phyloP scores from a whole-genome alignment of 208 protist species.

The Leishmania guyanensis region DNA sequence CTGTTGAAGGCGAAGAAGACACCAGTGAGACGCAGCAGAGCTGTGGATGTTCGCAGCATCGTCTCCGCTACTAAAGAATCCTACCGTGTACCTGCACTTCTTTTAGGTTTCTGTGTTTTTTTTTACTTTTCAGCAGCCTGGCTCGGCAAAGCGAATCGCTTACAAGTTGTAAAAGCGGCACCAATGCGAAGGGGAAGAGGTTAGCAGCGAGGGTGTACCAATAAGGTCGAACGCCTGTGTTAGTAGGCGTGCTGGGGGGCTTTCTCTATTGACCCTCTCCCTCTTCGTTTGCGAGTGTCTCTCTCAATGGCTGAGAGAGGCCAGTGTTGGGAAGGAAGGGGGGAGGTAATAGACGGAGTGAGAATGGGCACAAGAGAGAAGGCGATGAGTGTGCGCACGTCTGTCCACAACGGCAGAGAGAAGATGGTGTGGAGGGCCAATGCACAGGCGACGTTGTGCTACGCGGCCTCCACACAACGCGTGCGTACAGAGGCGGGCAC shows the following conservation, averaged over 20 bases:
- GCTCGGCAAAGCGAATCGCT: not conserved
- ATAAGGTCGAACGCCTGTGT: not conserved
- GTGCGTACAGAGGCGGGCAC: not conserved
- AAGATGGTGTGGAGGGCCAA: not conserved
- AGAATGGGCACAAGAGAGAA: not conserved
- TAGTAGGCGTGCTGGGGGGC: not conserved
- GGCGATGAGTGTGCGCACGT: not conserved
- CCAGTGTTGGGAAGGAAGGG: not conserved
- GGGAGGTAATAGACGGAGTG: not conserved
- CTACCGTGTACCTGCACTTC: not conserved
- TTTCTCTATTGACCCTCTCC: not conserved
- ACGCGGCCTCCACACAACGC: not conserved
- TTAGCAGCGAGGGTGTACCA: not conserved
- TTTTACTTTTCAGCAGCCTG: not conserved
- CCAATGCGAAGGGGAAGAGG: not conserved
- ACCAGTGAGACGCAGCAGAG: not conserved
- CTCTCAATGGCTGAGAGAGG: not conserved
- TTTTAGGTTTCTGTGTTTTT: not conserved
- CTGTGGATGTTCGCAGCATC: conserved; percentile 4
- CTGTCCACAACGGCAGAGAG: not conserved
- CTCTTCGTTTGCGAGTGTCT: not conserved
- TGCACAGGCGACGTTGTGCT: not conserved
- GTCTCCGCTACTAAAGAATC: not conserved
- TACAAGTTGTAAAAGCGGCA: not conserved
- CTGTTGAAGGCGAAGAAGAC: not conserved